Percentiles rank a stretch among this genome's conserved stretches.
phyloP scores from a whole-genome alignment of 192 early-diverging fungal species.

The Coemansia sp. region DNA sequence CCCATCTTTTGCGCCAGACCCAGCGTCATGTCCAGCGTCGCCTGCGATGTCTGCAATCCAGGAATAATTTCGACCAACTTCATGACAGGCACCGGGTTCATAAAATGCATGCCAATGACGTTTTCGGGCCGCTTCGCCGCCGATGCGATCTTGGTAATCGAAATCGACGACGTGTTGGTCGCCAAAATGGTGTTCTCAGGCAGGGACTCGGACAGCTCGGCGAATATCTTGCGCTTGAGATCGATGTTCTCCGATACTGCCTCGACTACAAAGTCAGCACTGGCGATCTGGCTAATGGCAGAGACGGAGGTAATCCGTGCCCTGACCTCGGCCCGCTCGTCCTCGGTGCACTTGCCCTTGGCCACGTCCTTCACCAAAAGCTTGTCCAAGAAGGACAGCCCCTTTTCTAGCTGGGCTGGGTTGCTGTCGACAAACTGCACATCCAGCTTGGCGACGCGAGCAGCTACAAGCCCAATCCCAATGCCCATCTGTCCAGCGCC shows the following conservation, averaged over 20 bases:
- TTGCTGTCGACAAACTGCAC: slow-evolving; percentile 84
- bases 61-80: slow-evolving; percentile 97
- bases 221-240: slow-evolving; percentile 84
- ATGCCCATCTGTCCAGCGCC: slow-evolving; percentile 97
- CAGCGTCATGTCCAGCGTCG: slow-evolving; percentile 74
- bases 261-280: slow-evolving; percentile 91
- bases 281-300: slow-evolving; percentile 62
- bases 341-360: slow-evolving; percentile 85
- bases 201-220: slow-evolving; percentile 69
- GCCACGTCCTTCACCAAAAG: slow-evolving; percentile 88
- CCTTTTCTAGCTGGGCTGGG: slow-evolving; percentile 76
- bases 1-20: slow-evolving; percentile 84
- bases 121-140: slow-evolving; percentile 64
- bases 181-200: slow-evolving; percentile 80
- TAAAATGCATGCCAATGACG: slow-evolving; percentile 99
- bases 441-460: slow-evolving; percentile 76
- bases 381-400: slow-evolving; percentile 78
- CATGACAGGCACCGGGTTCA: slow-evolving; percentile 99
- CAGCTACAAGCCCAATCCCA: slow-evolving; percentile 90
- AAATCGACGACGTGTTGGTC: slow-evolving; percentile 97
- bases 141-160: slow-evolving; percentile 96
- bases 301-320: slow-evolving; percentile 66
- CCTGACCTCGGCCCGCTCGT: slow-evolving; percentile 65
- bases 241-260: slow-evolving; percentile 86
- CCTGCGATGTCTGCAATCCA: slow-evolving; percentile 78